Evolutionary conservation across 2,329 filamentous ascomycete species (phyloP), one percentile per base, ranked within the genome.

Genomic region (Arthrobotrys sphaeroides): DNA sequence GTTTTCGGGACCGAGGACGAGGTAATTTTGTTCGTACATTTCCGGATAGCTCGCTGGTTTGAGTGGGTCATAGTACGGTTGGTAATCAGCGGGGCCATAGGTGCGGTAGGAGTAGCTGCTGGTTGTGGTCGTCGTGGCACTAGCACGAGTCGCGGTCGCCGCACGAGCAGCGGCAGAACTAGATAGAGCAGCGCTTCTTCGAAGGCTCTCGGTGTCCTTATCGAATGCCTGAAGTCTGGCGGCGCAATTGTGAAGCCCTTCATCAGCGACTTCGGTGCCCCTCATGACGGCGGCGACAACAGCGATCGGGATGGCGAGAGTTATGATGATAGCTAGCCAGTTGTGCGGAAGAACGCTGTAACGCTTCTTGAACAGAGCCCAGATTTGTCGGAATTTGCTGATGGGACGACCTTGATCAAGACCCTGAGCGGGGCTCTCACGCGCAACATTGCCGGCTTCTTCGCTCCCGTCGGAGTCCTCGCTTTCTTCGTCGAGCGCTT

Each of bases 281-380:
- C 57, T 66, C 67, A 70, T 77, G 3, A 22, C 33, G 7, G 73
- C 73, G 3, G 90, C 93, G 12, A 92, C 91, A 0, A 92, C 91
- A 66, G 93, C 85, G 67, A 97, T 87, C 0, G 94, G 94, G 10
- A 97, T 88, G 0, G 92, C 78, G 40, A 96, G 85, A 0, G 92
- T 93, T 1, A 89, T 88, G 4, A 90, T 80, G 68, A 93, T 93
- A 0, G 93, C 91, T 45, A 94, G 84, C 82, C 89, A 92, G 81
- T 95, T 96, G 36, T 90, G 87, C 79, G 90, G 90, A 57, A 96
- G 85, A 31, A 97, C 90, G 0, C 89, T 93, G 73, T 88, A 84
- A 28, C 94, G 87, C 82, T 97, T 97, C 64, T 85, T 84, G 81
- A 96, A 92, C 3, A 97, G 84, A 1, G 96, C 90, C 80, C 85